Evolutionary conservation across 2,329 filamentous ascomycete species (phyloP).

Genomic region (Didymosphaeria variabile): DNA sequence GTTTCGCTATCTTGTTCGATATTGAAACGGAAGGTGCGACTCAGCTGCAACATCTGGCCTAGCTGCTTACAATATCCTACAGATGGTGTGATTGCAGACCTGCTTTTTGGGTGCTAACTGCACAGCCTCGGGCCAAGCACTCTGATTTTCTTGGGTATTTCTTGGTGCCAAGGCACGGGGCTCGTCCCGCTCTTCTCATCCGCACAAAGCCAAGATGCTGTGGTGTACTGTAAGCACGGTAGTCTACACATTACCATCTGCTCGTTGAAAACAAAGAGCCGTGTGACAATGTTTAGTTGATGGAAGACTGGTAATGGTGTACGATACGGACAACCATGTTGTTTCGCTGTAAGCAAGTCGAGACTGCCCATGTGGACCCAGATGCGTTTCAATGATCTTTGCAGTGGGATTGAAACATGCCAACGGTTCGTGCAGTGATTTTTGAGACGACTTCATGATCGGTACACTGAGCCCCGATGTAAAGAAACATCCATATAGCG

Average conservation of each 20-base stretch:
- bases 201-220: neutral
- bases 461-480: neutral
- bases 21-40: constrained; percentile 3
- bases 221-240: neutral
- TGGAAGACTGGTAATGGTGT: neutral
- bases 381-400: neutral
- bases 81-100: constrained; percentile 7
- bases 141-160: constrained; percentile 4
- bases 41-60: neutral
- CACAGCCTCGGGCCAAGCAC: constrained; percentile 15
- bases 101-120: neutral
- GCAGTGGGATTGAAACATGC: constrained; percentile 12
- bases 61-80: neutral
- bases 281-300: neutral
- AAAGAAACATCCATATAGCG: neutral
- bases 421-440: constrained; percentile 3
- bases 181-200: constrained; percentile 12
- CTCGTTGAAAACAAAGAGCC: neutral
- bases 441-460: neutral
- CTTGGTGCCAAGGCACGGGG: constrained; percentile 14
- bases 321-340: neutral
- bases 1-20: neutral
- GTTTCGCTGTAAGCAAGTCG: neutral
- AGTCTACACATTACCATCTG: neutral
- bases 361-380: neutral